Conservation (phyloP, 176 grass and related monocot genomes). For the Oryza glumipatula region DNA sequence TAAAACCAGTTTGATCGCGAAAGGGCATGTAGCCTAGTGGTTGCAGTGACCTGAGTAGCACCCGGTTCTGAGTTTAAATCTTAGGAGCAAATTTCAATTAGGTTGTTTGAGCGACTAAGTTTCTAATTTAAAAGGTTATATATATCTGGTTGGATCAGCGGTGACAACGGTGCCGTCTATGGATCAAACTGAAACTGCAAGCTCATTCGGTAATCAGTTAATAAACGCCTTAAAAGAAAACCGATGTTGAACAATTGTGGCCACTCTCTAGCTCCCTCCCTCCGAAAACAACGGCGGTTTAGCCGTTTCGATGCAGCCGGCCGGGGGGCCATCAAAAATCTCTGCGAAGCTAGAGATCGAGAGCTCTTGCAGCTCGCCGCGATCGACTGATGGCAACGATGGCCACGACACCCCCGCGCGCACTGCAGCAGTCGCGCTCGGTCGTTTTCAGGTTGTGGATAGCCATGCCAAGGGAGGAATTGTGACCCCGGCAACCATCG, state of each 20-base stretch:
- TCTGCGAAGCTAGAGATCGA: not conserved
- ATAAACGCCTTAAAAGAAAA: not conserved
- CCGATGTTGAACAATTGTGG: not conserved
- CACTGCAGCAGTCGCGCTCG: slow-evolving; percentile 3
- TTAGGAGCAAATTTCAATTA: no score
- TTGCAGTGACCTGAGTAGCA: no score
- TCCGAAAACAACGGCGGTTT: not conserved
- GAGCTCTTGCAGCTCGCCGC: not conserved
- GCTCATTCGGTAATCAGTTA: no score
- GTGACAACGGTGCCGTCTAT: no score
- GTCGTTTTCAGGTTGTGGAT: slow-evolving; percentile 41
- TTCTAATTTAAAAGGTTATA: no score
- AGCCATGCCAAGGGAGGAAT: not conserved
- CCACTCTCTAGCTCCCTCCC: not conserved
- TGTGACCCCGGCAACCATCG: not conserved
- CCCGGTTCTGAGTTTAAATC: no score
- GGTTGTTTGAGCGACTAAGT: no score
- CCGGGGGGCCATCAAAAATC: slow-evolving; percentile 3
- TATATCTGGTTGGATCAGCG: no score
- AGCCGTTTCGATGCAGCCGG: not conserved
- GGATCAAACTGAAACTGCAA: no score
- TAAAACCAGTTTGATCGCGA: no score
- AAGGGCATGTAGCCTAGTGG: no score
- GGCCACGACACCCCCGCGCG: slow-evolving; percentile 29
- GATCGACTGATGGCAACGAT: slow-evolving; percentile 21